A percentile compares a stretch with the other conserved stretches of the same genome.
phyloP scores from a whole-genome alignment of 2,329 filamentous ascomycete genomes.

The Pseudocercospora pini-densiflorae region DNA sequence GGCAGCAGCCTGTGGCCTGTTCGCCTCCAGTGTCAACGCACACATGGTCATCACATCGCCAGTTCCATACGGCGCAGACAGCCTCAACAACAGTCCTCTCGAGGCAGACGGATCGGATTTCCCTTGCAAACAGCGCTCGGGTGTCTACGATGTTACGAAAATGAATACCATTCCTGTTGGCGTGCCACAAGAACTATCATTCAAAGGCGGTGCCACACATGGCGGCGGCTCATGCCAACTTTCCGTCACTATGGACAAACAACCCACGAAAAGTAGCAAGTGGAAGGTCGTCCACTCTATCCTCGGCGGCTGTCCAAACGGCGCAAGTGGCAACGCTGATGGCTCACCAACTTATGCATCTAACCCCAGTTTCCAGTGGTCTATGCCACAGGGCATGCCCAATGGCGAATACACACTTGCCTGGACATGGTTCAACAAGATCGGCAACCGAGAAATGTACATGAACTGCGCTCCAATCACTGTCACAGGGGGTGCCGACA shows the following conservation, averaged over 20 bases:
- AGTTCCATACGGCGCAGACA: slow-evolving; percentile 63
- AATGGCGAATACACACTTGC: slow-evolving; percentile 78
- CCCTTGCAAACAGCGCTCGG: slow-evolving; percentile 73
- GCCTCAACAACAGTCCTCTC: slow-evolving; percentile 69
- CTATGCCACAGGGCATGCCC: slow-evolving; percentile 72
- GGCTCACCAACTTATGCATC: slow-evolving; percentile 27
- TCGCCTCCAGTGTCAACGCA: slow-evolving; percentile 51
- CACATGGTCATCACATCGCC: slow-evolving; percentile 79
- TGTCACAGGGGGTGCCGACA: slow-evolving; percentile 56
- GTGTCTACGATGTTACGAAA: slow-evolving; percentile 50
- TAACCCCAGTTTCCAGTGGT: slow-evolving; percentile 67
- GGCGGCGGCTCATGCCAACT: slow-evolving; percentile 92
- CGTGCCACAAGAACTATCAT: slow-evolving; percentile 63
- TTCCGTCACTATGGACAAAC: slow-evolving; percentile 75
- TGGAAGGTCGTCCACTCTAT: slow-evolving; percentile 93
- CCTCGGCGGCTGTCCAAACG: slow-evolving; percentile 82
- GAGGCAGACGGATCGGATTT: slow-evolving; percentile 60
- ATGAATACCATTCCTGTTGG: slow-evolving; percentile 70
- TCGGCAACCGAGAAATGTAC: slow-evolving; percentile 94
- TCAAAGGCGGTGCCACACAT: slow-evolving; percentile 77
- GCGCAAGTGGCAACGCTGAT: slow-evolving; percentile 52
- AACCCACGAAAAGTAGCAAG: slow-evolving; percentile 68
- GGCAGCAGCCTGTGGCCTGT: slow-evolving; percentile 26
- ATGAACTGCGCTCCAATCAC: slow-evolving; percentile 88
- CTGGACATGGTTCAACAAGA: slow-evolving; percentile 92